Percentiles rank a stretch among this genome's conserved stretches.
phyloP scores from a whole-genome alignment of 2,329 filamentous ascomycete genomes.

The Fusarium buharicum region DNA sequence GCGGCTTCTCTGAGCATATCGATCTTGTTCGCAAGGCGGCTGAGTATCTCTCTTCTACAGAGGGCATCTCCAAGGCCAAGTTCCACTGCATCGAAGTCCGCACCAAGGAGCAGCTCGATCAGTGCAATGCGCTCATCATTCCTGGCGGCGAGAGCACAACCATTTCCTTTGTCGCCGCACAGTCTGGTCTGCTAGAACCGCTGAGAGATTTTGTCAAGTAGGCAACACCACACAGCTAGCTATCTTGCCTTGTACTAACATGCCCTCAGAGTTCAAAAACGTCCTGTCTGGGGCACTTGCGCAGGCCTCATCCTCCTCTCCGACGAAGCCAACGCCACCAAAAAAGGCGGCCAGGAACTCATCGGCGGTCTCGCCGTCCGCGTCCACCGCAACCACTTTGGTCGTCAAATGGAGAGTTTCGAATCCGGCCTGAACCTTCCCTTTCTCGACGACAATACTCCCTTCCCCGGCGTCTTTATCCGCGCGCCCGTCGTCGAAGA shows the following conservation, averaged over 20 bases:
- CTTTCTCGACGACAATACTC: slow-evolving; percentile 64
- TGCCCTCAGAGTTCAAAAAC: slow-evolving; percentile 71
- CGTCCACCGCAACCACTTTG: slow-evolving; percentile 95
- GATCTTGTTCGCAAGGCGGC: slow-evolving; percentile 77
- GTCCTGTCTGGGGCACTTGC: slow-evolving; percentile 95
- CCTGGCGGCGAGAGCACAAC: slow-evolving; percentile 96
- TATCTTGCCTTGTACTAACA: background rate
- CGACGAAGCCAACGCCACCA: slow-evolving; percentile 86
- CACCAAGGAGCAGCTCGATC: slow-evolving; percentile 73
- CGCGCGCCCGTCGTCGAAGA: slow-evolving; percentile 92
- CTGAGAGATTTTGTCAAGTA: slow-evolving; percentile 92
- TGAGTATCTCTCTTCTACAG: slow-evolving; percentile 53
- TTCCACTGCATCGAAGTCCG: slow-evolving; percentile 83
- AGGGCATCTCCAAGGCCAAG: slow-evolving; percentile 39
- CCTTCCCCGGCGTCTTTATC: slow-evolving; percentile 89
- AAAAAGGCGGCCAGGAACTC: slow-evolving; percentile 90
- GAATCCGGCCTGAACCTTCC: slow-evolving; percentile 77
- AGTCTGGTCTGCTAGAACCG: slow-evolving; percentile 84
- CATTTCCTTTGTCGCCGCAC: slow-evolving; percentile 86
- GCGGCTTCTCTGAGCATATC: slow-evolving; percentile 91
- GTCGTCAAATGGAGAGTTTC: slow-evolving; percentile 92
- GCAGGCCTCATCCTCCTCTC: slow-evolving; percentile 92
- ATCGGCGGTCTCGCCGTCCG: slow-evolving; percentile 91
- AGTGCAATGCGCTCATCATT: slow-evolving; percentile 85
- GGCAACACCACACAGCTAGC: slow-evolving; percentile 44